Evolutionary conservation across 2,329 filamentous ascomycete genomes (phyloP).

Genomic region (Arthrobotrys musiformis): DNA sequence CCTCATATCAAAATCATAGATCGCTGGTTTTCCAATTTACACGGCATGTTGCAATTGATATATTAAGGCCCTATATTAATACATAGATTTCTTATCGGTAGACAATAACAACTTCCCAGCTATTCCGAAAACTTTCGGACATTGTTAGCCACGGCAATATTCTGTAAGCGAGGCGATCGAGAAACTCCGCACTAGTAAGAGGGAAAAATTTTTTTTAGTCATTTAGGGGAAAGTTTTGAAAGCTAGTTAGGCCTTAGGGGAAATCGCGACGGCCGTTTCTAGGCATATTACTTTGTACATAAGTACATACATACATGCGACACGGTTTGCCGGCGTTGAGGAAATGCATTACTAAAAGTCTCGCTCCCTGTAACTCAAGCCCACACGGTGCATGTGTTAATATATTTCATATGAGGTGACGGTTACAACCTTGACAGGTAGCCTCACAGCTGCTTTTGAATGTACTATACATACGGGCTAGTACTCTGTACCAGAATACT

Average conservation of each 20-base stretch:
- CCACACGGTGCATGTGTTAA: not conserved
- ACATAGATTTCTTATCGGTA: not conserved
- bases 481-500: not conserved
- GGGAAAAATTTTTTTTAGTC: no score
- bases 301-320: no score
- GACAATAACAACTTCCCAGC: not conserved
- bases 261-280: no score
- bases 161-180: not conserved
- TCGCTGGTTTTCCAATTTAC: no score
- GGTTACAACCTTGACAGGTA: conserved; percentile 12
- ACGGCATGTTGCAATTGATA: no score
- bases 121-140: conserved; percentile 5
- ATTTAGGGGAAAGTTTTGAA: not conserved
- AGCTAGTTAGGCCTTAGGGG: no score
- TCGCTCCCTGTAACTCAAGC: conserved; percentile 2
- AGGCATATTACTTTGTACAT: no score
- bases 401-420: not conserved
- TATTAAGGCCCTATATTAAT: not conserved
- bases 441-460: not conserved
- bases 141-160: conserved; percentile 3
- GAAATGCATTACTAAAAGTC: conserved; percentile 5
- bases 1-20: no score
- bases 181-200: not conserved
- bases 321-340: not conserved
- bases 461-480: not conserved